Percentiles rank a stretch among this genome's conserved stretches.
These are phyloP conservation scores for Incumbomyces lentus DNA, from an alignment of 2,329 filamentous ascomycete species.

Conservation along the genomic window DNA sequence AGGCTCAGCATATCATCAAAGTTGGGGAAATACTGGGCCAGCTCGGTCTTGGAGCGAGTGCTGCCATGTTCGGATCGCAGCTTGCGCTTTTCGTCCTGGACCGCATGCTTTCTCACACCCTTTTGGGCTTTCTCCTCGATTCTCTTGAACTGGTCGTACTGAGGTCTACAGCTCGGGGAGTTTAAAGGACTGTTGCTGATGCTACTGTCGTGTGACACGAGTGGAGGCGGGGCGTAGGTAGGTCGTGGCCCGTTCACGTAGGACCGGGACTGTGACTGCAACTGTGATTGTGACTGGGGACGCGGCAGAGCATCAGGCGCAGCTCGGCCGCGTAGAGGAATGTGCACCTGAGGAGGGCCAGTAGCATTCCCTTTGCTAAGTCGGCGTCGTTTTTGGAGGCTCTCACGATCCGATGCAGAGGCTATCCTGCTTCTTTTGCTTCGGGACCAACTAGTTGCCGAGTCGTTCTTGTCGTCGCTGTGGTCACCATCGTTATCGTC, in stretches of 20 bases:
- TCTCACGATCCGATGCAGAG: conserved; percentile 6
- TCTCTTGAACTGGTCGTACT: conserved; percentile 21
- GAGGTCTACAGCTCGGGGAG: conserved; percentile 16
- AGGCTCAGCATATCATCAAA: conserved; percentile 92
- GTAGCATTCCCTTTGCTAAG: conserved; percentile 12
- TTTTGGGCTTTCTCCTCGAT: conserved; percentile 20
- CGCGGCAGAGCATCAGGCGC: conserved; percentile 1
- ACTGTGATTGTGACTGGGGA: neutral
- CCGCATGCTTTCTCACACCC: conserved; percentile 11
- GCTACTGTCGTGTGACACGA: conserved; percentile 5
- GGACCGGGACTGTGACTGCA: neutral
- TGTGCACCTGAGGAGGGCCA: conserved; percentile 12
- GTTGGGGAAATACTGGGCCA: conserved; percentile 82
- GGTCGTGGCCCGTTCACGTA: conserved; percentile 5
- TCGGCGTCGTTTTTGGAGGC: conserved; percentile 17
- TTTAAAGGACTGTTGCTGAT: conserved; percentile 10
- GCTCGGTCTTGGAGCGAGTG: conserved; percentile 77
- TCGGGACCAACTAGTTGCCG: conserved; percentile 1
- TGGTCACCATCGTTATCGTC: no score
- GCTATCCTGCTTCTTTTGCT: conserved; percentile 4
- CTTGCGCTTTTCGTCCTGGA: conserved; percentile 55
- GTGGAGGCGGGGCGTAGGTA: conserved; percentile 1
- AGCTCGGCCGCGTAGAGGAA: conserved; percentile 19
- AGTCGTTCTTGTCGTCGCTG: no score
- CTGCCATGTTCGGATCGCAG: conserved; percentile 75